These are phyloP conservation scores for Ustilago sp. DNA, from an alignment of 1,284 basidiomycete genomes.

Conservation along the genomic window DNA sequence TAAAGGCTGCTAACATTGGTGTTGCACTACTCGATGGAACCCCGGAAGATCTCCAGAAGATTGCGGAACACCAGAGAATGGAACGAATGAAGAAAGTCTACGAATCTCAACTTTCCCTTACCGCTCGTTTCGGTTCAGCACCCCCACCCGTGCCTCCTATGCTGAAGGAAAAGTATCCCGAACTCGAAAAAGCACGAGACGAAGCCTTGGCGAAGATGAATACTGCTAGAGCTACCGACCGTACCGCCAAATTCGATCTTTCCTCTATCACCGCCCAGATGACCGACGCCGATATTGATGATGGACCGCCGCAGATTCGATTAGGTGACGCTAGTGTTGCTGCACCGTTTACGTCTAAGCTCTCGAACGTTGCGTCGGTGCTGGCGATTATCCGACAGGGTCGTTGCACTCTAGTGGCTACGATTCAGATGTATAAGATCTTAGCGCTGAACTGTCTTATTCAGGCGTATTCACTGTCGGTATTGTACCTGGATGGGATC, in stretches of 20 bases:
- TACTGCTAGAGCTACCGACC: constrained; percentile 51
- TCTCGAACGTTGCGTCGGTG: constrained; percentile 60
- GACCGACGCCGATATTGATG: constrained; percentile 65
- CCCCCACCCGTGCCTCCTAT: constrained; percentile 65
- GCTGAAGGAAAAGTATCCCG: constrained; percentile 63
- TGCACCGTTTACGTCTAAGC: constrained; percentile 67
- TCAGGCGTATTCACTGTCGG: constrained; percentile 66
- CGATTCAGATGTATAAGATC: constrained; percentile 70
- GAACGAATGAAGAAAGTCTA: constrained; percentile 69
- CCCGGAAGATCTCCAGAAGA: constrained; percentile 66
- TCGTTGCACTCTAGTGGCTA: constrained; percentile 67
- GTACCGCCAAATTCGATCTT: constrained; percentile 65
- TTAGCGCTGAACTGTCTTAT: constrained; percentile 68
- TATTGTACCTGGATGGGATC: constrained; percentile 67
- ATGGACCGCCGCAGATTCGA: constrained; percentile 69
- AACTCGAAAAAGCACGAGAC: constrained; percentile 66
- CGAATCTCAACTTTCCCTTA: constrained; percentile 65
- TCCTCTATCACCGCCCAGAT: constrained; percentile 62
- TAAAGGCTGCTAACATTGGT: constrained; percentile 69
- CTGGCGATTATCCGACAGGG: constrained; percentile 67
- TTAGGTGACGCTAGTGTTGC: constrained; percentile 68
- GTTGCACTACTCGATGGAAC: constrained; percentile 68
- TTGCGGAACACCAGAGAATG: constrained; percentile 66
- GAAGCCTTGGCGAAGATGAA: constrained; percentile 61
- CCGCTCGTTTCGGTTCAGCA: constrained; percentile 58